A percentile compares a stretch with the other conserved stretches of the same genome.
phyloP scores from a whole-genome alignment of 1,284 basidiomycete genomes.

The Clitocybe nebularis region DNA sequence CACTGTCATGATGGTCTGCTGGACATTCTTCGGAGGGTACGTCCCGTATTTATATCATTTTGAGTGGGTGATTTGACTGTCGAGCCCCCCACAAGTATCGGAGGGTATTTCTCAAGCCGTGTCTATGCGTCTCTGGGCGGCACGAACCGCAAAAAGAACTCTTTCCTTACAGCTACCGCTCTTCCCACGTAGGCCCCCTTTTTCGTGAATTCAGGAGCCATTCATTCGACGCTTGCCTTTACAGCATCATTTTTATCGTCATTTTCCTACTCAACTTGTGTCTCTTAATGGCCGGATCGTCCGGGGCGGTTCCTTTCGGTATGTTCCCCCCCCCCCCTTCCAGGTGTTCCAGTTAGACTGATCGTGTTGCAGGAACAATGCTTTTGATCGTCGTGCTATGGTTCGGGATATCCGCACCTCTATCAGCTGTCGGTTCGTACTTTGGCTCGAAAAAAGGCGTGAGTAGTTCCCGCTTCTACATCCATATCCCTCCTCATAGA shows the following conservation, averaged over 20 bases:
- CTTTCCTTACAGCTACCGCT: conserved; percentile 84
- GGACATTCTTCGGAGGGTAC: conserved; percentile 88
- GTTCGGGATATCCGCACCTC: conserved; percentile 92
- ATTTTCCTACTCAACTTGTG: conserved; percentile 88
- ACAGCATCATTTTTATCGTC: conserved; percentile 72
- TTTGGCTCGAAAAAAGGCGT: conserved; percentile 89
- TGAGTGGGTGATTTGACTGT: neutral
- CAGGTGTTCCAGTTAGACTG: neutral
- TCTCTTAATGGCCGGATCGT: conserved; percentile 82
- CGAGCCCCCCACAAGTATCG: conserved; percentile 47
- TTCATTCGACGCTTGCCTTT: conserved; percentile 4
- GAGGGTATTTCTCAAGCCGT: conserved; percentile 87
- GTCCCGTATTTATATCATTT: conserved; percentile 17
- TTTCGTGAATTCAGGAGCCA: too few relatives aligned
- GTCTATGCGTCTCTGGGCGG: conserved; percentile 86
- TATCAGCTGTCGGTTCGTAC: conserved; percentile 71
- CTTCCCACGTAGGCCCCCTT: conserved; percentile 83
- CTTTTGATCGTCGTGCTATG: conserved; percentile 88
- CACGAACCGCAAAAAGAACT: conserved; percentile 74
- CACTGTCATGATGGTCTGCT: conserved; percentile 95
- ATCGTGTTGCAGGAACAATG: conserved; percentile 64
- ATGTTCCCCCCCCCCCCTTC: conserved; percentile 17
- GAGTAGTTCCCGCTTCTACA: conserved; percentile 23
- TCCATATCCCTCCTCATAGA: conserved; percentile 6
- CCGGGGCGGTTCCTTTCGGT: conserved; percentile 96